These are phyloP conservation scores for Sparassis latifolia DNA, from an alignment of 1,284 basidiomycete species.

Conservation along the genomic window DNA sequence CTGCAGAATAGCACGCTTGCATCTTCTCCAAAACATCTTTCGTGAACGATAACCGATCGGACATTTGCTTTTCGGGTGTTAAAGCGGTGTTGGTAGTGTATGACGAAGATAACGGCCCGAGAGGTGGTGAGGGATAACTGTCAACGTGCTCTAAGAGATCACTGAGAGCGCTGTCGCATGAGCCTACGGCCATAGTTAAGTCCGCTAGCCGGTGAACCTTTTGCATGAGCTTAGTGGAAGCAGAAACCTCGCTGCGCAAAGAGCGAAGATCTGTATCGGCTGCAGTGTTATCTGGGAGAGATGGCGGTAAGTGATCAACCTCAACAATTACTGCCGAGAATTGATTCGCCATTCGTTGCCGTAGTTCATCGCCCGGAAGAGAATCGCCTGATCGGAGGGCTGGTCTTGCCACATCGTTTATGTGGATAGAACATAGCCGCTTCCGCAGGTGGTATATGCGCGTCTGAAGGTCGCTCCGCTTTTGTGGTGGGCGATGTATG, in stretches of 20 bases:
- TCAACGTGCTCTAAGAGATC: conserved; percentile 79
- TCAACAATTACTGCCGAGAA: conserved; percentile 43
- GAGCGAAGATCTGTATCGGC: conserved; percentile 54
- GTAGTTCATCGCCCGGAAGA: conserved; percentile 47
- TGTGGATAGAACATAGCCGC: conserved; percentile 52
- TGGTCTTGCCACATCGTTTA: conserved; percentile 49
- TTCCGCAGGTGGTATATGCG: conserved; percentile 38
- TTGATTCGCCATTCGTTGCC: conserved; percentile 36
- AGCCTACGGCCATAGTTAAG: conserved; percentile 40
- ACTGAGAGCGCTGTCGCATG: conserved; percentile 70
- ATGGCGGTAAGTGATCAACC: conserved; percentile 39
- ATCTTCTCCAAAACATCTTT: conserved; percentile 42
- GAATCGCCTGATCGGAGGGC: conserved; percentile 32
- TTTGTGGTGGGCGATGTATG: conserved; percentile 16
- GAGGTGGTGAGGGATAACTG: conserved; percentile 56
- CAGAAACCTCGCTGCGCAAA: conserved; percentile 49
- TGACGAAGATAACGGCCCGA: conserved; percentile 44
- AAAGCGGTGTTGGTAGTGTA: conserved; percentile 34
- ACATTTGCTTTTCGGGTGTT: conserved; percentile 60
- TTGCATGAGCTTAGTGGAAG: conserved; percentile 41
- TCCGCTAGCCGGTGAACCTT: conserved; percentile 46
- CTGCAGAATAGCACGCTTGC: conserved; percentile 30
- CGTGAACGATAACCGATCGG: conserved; percentile 56
- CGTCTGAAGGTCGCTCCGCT: conserved; percentile 23
- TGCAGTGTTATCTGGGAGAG: conserved; percentile 30